phyloP scores from a whole-genome alignment of 768 basidiomycete species.

The Thelephora ganbajun region DNA sequence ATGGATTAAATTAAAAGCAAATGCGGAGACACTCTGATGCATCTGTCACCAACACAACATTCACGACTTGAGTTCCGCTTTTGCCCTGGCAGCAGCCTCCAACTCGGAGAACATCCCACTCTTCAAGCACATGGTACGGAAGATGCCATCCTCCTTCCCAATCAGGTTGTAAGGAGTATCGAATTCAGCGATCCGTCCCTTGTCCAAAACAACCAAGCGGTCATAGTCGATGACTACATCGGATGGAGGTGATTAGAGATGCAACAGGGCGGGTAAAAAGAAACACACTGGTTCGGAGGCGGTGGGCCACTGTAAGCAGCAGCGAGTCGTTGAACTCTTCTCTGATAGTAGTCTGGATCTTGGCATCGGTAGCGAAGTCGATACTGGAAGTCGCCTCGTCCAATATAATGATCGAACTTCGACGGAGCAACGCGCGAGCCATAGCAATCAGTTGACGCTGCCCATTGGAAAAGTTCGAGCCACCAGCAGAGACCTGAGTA shows the following conservation, averaged over 20 bases:
- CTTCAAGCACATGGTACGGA: conserved; percentile 40
- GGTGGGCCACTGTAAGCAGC: conserved; percentile 58
- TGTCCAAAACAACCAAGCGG: conserved; percentile 68
- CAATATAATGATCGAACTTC: conserved; percentile 60
- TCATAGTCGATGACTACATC: conserved; percentile 62
- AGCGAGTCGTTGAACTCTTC: conserved; percentile 71
- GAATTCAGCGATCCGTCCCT: conserved; percentile 34
- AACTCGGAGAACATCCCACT: conserved; percentile 52
- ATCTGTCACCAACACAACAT: no score
- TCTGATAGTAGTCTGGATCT: conserved; percentile 80
- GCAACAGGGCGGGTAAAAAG: background rate
- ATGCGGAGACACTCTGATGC: no score
- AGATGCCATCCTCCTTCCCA: conserved; percentile 30
- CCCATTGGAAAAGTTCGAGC: conserved; percentile 86
- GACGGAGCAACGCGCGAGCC: conserved; percentile 65
- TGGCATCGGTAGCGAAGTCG: conserved; percentile 78
- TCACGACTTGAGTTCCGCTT: conserved; percentile 6
- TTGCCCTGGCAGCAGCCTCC: conserved; percentile 40
- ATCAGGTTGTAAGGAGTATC: conserved; percentile 40
- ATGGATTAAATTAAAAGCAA: no score
- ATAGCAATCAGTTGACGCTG: conserved; percentile 82
- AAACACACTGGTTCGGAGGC: conserved; percentile 35
- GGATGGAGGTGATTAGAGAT: background rate
- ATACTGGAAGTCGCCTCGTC: conserved; percentile 83
- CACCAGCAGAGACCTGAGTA: conserved; percentile 73